Base-by-base conservation (phyloP, 2,329 filamentous ascomycete species). In the Xylaria sp. region DNA sequence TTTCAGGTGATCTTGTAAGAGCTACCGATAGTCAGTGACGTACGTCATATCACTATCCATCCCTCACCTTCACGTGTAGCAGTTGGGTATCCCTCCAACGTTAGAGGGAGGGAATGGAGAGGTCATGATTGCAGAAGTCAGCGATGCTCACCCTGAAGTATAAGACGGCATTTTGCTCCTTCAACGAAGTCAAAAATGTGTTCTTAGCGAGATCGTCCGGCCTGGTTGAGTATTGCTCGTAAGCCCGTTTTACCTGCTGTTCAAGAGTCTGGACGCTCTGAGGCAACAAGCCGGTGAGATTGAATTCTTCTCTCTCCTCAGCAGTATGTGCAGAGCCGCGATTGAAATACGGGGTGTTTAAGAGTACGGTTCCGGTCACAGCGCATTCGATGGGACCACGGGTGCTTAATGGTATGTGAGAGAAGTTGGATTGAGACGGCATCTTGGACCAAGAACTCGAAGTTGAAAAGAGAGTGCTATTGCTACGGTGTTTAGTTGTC, bases 101-200 rank as follows among this genome's bases (percentile, higher is more conserved):
- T 17, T 2, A 20, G 39, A 66, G 25, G n/a, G n/a, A 2, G 25
- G 13, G 15, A 13, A 44, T 17, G 27, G 31, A 15, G 38, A 17
- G n/a, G 17, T 17, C 10, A 49, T 13, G 3, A 31, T 10, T 11
- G 36, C 2, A 47, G 11, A 39, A 3, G 4, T 42, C 5, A 27
- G 47, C 36, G 17, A 29, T 36, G 69, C 80, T 69, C 72, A 92
- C 90, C 77, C 84, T 89, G 78, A 90, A 96, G 77, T 92, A 97
- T 1, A 97, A 79, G 0, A 96, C 92, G 68, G 92, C 87, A 78
- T 96, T 97, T 78, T 97, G 94, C 73, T 93, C 89, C 74, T 93
- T 94, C 81, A 97, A 83, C 56, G 90, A 93, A 0, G 91, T 92
- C 83, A 97, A 86, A 76, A 97, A 97, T 0, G 92, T 94, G 73